A percentile compares a stretch with the other conserved stretches of the same genome.
These are phyloP conservation scores for Linnemannia zychae DNA, from an alignment of 192 early-diverging fungal species.

Conservation along the genomic window DNA sequence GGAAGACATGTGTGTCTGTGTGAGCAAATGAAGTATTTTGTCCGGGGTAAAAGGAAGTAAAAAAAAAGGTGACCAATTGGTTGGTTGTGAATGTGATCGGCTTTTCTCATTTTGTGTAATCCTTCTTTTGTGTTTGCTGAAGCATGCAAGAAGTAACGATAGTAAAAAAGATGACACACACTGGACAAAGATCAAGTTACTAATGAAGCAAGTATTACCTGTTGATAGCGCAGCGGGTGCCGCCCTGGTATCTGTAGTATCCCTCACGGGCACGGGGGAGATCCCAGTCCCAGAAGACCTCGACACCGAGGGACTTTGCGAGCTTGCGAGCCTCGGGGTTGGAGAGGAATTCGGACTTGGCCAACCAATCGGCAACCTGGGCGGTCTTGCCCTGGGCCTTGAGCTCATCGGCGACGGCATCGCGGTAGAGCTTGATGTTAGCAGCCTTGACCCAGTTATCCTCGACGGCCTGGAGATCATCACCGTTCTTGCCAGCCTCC, in stretches of 20 bases:
- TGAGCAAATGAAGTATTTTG: neutral
- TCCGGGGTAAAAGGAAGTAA: neutral
- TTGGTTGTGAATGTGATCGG: neutral
- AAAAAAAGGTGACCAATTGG: neutral
- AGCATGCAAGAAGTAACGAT: neutral
- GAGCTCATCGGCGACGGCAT: conserved; percentile 84
- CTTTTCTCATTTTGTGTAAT: conserved; percentile 8
- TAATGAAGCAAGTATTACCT: conserved; percentile 64
- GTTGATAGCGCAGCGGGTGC: conserved; percentile 89
- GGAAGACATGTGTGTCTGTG: neutral
- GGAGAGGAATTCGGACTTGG: conserved; percentile 71
- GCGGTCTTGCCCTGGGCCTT: conserved; percentile 72
- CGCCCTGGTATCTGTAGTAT: conserved; percentile 97
- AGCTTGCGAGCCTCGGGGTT: conserved; percentile 87
- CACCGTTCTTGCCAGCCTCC: conserved; percentile 75
- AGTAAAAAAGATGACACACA: conserved; percentile 72
- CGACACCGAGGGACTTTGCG: conserved; percentile 80
- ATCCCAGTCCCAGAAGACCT: conserved; percentile 92
- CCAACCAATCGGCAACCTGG: conserved; percentile 65
- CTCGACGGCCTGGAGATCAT: conserved; percentile 86
- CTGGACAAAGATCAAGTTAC: conserved; percentile 88
- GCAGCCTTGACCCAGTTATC: conserved; percentile 87
- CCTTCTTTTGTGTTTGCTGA: neutral
- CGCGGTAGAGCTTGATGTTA: conserved; percentile 83
- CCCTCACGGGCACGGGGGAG: conserved; percentile 92